Base-by-base conservation (phyloP, 129 eudicot species). In the Saussurea involucrata region DNA sequence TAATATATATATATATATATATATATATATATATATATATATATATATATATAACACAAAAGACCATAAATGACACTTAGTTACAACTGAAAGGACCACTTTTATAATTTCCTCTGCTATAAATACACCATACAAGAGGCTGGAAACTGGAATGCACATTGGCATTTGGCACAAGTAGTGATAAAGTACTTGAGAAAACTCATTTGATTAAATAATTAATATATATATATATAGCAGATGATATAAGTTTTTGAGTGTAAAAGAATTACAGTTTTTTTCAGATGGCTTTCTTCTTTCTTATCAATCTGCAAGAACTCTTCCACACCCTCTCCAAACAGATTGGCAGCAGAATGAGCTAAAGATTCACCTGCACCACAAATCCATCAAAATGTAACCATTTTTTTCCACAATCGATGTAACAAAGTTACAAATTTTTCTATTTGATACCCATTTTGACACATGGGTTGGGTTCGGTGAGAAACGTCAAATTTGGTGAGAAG, bases 221-320 rank as follows among this genome's bases (percentile, higher is more conserved):
- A 53, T 17, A 44, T 53, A 58, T 7, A 58, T 17, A 53, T 53
- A 53, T 13, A 58, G 27, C 65, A 20, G 28, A 58, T 58, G 65
- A 58, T 58, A 58, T 58, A 58, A 22, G 65, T 58, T 49, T 49
- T 58, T 58, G 28, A 20, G 65, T 20, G 27, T 44, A 29, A 72
- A 72, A 53, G 32, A 49, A 72, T 49, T 11, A 72, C 77, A 73
- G 34, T 20, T 57, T 63, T 57, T 63, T 58, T 13, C 68, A 58
- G 13, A 73, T 57, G 55, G 21, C 34, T 57, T 73, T 58, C 28
- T 58, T 20, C 68, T 31, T 21, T 49, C 40, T 44, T 18, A 71
- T 71, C 65, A 53, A 72, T 42, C 63, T 70, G 36, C 75, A 70
- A 58, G 13, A 58, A 58, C 65, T 20, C 65, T 58, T 58, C 65